phyloP scores from a whole-genome alignment of 805 yeast genomes.

The Wickerhamomyces canadensis region DNA sequence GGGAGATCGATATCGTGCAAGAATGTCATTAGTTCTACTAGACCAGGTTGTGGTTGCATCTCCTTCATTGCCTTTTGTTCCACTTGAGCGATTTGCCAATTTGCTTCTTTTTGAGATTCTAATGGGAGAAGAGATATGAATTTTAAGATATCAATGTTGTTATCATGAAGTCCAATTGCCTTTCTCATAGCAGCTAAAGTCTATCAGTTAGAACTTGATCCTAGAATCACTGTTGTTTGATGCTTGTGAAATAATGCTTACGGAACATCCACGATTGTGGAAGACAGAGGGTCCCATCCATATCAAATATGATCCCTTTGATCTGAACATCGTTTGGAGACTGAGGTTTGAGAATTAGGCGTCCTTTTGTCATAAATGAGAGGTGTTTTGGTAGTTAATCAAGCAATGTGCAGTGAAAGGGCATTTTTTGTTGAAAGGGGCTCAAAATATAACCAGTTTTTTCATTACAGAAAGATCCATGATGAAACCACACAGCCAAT shows the following conservation, averaged over 20 bases:
- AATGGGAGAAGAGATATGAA: constrained; percentile 40
- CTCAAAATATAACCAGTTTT: too few species aligned
- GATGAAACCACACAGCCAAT: too few species aligned
- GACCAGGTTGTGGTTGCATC: constrained; percentile 35
- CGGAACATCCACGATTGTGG: constrained; percentile 58
- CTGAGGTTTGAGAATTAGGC: constrained; percentile 19
- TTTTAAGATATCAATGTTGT: constrained; percentile 45
- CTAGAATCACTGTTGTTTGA: too few species aligned
- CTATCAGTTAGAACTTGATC: too few species aligned
- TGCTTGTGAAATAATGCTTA: too few species aligned
- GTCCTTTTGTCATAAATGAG: background rate
- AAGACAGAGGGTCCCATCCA: constrained; percentile 73
- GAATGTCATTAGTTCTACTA: constrained; percentile 10
- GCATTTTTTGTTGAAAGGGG: too few species aligned
- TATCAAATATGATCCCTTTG: constrained; percentile 61
- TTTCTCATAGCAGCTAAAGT: constrained; percentile 57
- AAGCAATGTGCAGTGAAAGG: too few species aligned
- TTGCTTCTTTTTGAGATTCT: constrained; percentile 37
- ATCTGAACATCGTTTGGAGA: constrained; percentile 26
- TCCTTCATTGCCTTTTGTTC: constrained; percentile 58
- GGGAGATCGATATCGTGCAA: constrained; percentile 23
- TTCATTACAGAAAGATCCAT: too few species aligned
- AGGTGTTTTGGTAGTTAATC: too few species aligned
- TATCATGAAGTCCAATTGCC: constrained; percentile 43
- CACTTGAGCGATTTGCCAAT: constrained; percentile 40